phyloP scores from a whole-genome alignment of 2,329 filamentous ascomycete species.

The Aquanectria penicillioides region DNA sequence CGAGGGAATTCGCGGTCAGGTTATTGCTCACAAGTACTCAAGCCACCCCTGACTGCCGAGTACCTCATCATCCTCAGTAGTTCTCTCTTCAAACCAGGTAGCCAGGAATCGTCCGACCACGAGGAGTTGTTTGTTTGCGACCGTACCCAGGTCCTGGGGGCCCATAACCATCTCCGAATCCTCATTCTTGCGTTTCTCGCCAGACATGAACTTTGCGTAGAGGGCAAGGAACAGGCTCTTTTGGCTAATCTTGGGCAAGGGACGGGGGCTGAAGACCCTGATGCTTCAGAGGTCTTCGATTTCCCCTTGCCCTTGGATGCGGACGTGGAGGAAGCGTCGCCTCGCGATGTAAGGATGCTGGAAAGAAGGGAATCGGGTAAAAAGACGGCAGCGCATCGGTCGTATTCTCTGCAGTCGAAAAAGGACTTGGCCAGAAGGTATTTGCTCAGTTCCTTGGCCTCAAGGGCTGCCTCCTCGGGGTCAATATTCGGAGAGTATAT shows the following conservation, averaged over 20 bases:
- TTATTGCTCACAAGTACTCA: slow-evolving; percentile 74
- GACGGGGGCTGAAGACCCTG: slow-evolving; percentile 35
- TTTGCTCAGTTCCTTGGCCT: slow-evolving; percentile 81
- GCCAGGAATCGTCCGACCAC: slow-evolving; percentile 80
- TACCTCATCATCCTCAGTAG: slow-evolving; percentile 66
- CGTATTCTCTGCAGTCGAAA: slow-evolving; percentile 95
- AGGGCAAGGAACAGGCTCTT: slow-evolving; percentile 91
- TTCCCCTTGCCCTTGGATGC: slow-evolving; percentile 71
- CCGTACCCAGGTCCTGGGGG: slow-evolving; percentile 86
- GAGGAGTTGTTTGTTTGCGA: slow-evolving; percentile 85
- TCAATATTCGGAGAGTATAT: slow-evolving; percentile 69
- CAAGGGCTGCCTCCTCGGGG: slow-evolving; percentile 77
- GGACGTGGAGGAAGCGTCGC: slow-evolving; percentile 48
- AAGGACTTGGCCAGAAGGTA: slow-evolving; percentile 93
- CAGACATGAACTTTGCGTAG: slow-evolving; percentile 91
- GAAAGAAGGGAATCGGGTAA: slow-evolving; percentile 83
- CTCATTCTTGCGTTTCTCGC: slow-evolving; percentile 96
- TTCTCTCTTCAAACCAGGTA: slow-evolving; percentile 79
- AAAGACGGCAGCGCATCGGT: slow-evolving; percentile 91
- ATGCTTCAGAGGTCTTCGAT: slow-evolving; percentile 44
- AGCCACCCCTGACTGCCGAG: slow-evolving; percentile 87
- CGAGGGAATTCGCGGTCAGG: no score
- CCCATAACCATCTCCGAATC: slow-evolving; percentile 98
- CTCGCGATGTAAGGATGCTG: slow-evolving; percentile 65
- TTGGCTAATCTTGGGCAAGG: slow-evolving; percentile 76